Evolutionary conservation across 2,329 filamentous ascomycete species (phyloP).

Genomic region (Macrophomina phaseolina): DNA sequence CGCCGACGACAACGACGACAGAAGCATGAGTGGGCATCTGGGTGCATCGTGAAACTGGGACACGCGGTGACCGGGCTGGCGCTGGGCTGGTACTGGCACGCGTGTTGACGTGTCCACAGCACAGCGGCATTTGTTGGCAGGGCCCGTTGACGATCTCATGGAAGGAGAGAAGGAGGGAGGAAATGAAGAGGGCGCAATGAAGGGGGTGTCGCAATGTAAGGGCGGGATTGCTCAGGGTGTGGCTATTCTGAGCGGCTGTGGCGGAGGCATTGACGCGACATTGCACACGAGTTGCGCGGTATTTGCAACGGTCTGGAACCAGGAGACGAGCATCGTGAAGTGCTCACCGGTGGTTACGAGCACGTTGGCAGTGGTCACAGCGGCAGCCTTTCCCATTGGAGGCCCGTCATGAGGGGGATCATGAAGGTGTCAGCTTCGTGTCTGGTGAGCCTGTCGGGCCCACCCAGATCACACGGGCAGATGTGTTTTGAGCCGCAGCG

Average conservation of each 20-base stretch:
- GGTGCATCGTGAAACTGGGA: constrained; percentile 19
- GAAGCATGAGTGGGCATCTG: neutral
- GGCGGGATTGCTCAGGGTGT: constrained; percentile 15
- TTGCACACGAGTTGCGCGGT: constrained; percentile 17
- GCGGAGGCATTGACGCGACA: constrained; percentile 20
- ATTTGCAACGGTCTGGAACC: constrained; percentile 2
- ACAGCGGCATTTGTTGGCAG: constrained; percentile 22
- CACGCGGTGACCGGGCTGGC: constrained; percentile 1
- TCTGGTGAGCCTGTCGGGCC: constrained; percentile 6
- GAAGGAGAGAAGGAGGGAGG: neutral
- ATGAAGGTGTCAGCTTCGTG: constrained; percentile 26
- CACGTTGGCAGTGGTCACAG: neutral
- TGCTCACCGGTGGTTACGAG: constrained; percentile 6
- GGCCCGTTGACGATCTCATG: constrained; percentile 15
- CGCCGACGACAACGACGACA: no score
- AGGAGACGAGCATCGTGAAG: constrained; percentile 5
- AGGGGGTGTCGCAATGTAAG: constrained; percentile 16
- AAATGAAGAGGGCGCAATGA: neutral
- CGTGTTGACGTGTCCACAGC: constrained; percentile 15
- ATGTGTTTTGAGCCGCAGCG: constrained; percentile 21
- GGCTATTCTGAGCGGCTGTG: constrained; percentile 18
- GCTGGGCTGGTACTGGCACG: neutral
- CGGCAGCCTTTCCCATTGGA: constrained; percentile 21
- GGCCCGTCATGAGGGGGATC: constrained; percentile 16
- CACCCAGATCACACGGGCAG: constrained; percentile 21